These are phyloP conservation scores for Patellifolia procumbens DNA, from an alignment of 179 eudicot genomes.

Conservation along the genomic window DNA sequence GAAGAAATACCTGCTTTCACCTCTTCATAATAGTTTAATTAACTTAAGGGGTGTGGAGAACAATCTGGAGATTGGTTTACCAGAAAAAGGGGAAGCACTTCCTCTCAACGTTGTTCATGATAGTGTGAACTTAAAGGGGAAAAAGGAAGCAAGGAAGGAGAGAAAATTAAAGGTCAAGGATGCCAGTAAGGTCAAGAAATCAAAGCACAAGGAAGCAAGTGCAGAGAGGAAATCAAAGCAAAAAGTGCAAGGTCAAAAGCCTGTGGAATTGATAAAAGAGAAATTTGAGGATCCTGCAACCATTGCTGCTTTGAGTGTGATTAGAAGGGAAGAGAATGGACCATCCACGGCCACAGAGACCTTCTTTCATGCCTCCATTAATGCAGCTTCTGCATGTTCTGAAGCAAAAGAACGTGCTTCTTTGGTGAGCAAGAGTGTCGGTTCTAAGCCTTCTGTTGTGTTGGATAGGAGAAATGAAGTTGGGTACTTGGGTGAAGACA, in stretches of 20 bases:
- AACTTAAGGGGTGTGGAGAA: conserved; percentile 18
- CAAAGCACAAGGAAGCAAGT: conserved; percentile 22
- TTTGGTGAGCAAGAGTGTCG: conserved; percentile 3
- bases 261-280: conserved; percentile 24
- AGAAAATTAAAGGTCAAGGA: conserved; percentile 26
- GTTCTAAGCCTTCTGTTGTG: conserved; percentile 24
- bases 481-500: conserved; percentile 20
- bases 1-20: conserved; percentile 26
- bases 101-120: conserved; percentile 13
- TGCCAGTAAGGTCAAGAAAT: conserved; percentile 30
- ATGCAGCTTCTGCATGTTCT: conserved; percentile 19
- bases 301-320: conserved; percentile 16
- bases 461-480: conserved; percentile 26
- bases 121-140: conserved; percentile 18
- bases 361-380: conserved; percentile 17
- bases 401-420: conserved; percentile 14
- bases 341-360: conserved; percentile 4
- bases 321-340: conserved; percentile 28
- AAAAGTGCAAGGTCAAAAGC: conserved; percentile 16
- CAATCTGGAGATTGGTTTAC: conserved; percentile 8
- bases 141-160: conserved; percentile 21
- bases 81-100: conserved; percentile 11
- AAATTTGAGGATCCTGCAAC: conserved; percentile 22
- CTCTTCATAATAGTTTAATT: conserved; percentile 37
- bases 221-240: conserved; percentile 24